Evolutionary conservation across 2,329 filamentous ascomycete species (phyloP).

Genomic region (Phyllachora maydis): DNA sequence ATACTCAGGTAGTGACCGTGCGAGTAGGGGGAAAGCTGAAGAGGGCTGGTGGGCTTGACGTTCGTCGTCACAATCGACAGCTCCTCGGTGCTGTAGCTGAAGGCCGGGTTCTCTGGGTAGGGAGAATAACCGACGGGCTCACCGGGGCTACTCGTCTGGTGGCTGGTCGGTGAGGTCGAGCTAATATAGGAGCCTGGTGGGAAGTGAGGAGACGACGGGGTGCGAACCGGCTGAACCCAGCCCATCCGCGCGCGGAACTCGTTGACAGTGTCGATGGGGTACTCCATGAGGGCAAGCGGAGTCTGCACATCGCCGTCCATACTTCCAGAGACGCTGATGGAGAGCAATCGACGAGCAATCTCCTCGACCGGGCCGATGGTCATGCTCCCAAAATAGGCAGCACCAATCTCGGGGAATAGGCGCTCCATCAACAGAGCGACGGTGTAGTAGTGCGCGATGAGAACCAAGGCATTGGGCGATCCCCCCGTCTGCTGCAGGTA

Average conservation of each 20-base stretch:
- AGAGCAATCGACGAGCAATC: conserved; percentile 56
- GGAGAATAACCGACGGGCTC: conserved; percentile 23
- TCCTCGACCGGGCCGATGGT: conserved; percentile 68
- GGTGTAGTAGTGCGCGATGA: conserved; percentile 83
- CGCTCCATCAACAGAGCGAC: conserved; percentile 74
- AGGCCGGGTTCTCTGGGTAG: conserved; percentile 32
- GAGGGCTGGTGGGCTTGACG: conserved; percentile 21
- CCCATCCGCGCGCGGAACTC: conserved; percentile 52
- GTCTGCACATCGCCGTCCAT: conserved; percentile 37
- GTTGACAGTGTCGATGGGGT: conserved; percentile 46
- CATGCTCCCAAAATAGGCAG: conserved; percentile 69
- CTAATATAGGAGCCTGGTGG: too few species aligned
- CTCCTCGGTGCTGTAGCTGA: conserved; percentile 44
- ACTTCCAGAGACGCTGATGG: conserved; percentile 39
- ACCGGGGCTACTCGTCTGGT: conserved; percentile 20
- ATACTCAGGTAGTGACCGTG: conserved; percentile 38
- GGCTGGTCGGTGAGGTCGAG: conserved; percentile 32
- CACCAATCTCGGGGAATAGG: conserved; percentile 77
- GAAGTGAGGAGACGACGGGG: conserved; percentile 40
- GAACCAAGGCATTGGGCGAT: conserved; percentile 58
- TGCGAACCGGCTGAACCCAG: conserved; percentile 38
- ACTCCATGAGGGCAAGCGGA: conserved; percentile 48
- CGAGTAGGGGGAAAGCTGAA: conserved; percentile 32
- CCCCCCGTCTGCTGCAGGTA: conserved; percentile 59
- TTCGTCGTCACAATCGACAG: conserved; percentile 32